Evolutionary conservation across 805 yeast species (phyloP), one percentile per base, ranked within the genome.

Genomic region (Myxozyma neotropica): DNA sequence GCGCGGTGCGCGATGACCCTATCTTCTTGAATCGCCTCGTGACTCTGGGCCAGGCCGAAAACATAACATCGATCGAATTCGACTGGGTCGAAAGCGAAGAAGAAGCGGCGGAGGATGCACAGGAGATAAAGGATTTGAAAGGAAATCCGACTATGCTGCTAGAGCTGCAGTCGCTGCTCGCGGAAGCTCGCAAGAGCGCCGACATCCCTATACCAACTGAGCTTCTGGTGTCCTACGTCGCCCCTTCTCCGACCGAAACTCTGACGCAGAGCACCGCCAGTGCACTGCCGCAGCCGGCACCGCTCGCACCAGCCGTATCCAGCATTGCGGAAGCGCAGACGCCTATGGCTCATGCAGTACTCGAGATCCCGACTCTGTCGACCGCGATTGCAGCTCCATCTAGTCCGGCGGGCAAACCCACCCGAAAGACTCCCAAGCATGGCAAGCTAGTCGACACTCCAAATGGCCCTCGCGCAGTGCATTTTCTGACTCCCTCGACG

Each of bases 401-500:
- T n/a, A 6, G 35, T 12, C 23, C 26, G 4, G 7, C 26, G 12
- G 13, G 36, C 8, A 17, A 15, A 33, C 40, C 42, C 2, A 23
- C 4, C 13, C 53, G 45, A 3, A 38, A 49, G 17, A 8, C 44
- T 27, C 53, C 53, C 17, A 29, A 24, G 26, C 36, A 38, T 26
- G 53, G 45, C n/a, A 49, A 49, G 26, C 19, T 49, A 5, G 13
- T 49, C 21, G 45, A 49, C 38, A 49, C 53, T 24, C 53, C 36
- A 23, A 31, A 29, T 4, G 53, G 53, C 1, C 44, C 21, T 8
- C 53, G 53, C 15, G 45, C 36, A 3, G 57, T 53, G 21, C 52
- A 53, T 31, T 7, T 53, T 4, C 46, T 53, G 31, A 35, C 48
- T 7, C 57, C 57, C 3, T 15, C 57, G 15, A 53, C 57, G 8